Percentiles rank a stretch among this genome's conserved stretches.
phyloP scores from a whole-genome alignment of 163 green algal species.

The Coccomyxa subellipsoidea region DNA sequence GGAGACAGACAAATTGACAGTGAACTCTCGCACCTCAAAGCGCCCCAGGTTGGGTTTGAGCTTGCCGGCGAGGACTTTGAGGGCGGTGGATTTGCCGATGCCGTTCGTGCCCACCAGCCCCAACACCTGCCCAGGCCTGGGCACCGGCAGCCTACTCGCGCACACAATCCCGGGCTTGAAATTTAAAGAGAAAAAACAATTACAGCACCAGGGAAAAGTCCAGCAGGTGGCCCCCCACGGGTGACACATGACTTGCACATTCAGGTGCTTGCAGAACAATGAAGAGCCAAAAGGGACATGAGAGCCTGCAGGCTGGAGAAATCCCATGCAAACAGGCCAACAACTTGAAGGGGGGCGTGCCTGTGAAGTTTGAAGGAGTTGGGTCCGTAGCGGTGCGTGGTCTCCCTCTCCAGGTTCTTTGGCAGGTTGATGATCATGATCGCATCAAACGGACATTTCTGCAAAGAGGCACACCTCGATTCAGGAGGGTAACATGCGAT shows the following conservation, averaged over 20 bases:
- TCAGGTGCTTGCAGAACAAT: no score
- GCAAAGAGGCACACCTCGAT: constrained; percentile 17
- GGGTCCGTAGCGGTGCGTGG: constrained; percentile 95
- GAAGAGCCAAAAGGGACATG: no score
- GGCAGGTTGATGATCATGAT: constrained; percentile 99
- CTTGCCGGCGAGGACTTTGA: constrained; percentile 97
- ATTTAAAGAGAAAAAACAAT: no score
- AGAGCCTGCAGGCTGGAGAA: no score
- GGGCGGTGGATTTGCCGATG: constrained; percentile 97
- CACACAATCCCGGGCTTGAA: constrained; percentile 29
- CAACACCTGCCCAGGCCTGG: constrained; percentile 92
- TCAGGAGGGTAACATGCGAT: background rate
- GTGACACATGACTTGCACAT: no score
- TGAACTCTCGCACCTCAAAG: constrained; percentile 68
- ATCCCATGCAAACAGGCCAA: no score
- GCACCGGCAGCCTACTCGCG: constrained; percentile 79
- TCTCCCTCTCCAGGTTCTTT: constrained; percentile 96
- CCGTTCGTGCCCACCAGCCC: constrained; percentile 98
- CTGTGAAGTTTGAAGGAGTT: constrained; percentile 99
- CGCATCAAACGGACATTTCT: constrained; percentile 99
- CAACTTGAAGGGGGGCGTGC: no score
- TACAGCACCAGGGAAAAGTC: no score
- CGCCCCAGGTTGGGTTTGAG: constrained; percentile 97
- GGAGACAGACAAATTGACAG: background rate
- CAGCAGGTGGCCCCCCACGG: no score